Conservation (phyloP, 2,329 filamentous ascomycete species). For the Colletotrichum sidae region DNA sequence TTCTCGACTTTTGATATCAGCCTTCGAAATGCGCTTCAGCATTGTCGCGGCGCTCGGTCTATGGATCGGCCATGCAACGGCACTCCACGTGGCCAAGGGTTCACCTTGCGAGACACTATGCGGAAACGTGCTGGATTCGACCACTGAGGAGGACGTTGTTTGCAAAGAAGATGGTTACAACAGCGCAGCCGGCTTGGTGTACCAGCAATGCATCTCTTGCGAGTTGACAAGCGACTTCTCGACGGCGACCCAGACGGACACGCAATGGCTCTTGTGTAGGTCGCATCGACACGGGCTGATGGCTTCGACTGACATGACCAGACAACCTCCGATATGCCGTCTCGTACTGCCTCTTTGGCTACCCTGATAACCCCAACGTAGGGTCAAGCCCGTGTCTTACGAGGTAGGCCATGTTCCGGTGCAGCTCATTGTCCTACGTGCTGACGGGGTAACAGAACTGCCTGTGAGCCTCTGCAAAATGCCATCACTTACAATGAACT, state of each 20-base stretch:
- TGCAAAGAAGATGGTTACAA: conserved; percentile 57
- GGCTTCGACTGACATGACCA: conserved; percentile 42
- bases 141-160: conserved; percentile 58
- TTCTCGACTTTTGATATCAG: neutral
- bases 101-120: conserved; percentile 64
- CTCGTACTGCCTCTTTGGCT: conserved; percentile 66
- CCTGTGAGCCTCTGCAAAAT: conserved; percentile 61
- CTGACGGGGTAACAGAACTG: conserved; percentile 52
- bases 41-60: conserved; percentile 38
- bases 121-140: conserved; percentile 64
- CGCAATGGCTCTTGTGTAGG: conserved; percentile 67
- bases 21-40: conserved; percentile 32
- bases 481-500: conserved; percentile 64
- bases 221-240: conserved; percentile 62
- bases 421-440: neutral
- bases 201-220: conserved; percentile 63
- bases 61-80: conserved; percentile 40
- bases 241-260: conserved; percentile 59
- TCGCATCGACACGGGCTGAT: conserved; percentile 24
- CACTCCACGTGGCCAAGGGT: conserved; percentile 56
- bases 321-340: conserved; percentile 69
- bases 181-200: conserved; percentile 59
- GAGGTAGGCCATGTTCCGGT: conserved; percentile 51
- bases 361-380: conserved; percentile 54
- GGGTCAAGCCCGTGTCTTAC: conserved; percentile 63